Percentiles rank a stretch among this genome's conserved stretches.
phyloP scores from a whole-genome alignment of 2,329 filamentous ascomycete species.

The Ophiosphaerella narmari region DNA sequence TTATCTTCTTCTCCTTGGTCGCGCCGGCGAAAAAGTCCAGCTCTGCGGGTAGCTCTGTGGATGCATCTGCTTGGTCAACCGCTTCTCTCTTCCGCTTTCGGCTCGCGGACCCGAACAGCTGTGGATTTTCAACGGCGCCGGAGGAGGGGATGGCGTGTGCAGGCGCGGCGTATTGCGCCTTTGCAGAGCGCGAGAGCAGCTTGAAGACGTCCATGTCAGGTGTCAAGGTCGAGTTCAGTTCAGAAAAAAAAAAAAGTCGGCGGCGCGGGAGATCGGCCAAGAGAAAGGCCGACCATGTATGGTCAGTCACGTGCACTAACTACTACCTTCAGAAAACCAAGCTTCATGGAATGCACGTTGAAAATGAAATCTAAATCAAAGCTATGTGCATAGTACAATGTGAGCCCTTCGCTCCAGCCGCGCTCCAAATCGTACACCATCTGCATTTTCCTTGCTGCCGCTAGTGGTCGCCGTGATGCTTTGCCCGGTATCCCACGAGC shows the following conservation, averaged over 20 bases:
- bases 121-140: conserved; percentile 67
- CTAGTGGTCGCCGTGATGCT: conserved; percentile 28
- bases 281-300: conserved; percentile 18
- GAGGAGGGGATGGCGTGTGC: conserved; percentile 64
- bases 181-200: conserved; percentile 72
- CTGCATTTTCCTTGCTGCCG: conserved; percentile 2
- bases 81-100: conserved; percentile 51
- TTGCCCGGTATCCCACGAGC: conserved; percentile 78
- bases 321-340: too few species aligned
- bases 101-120: conserved; percentile 61
- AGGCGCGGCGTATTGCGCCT: conserved; percentile 52
- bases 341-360: conserved; percentile 35
- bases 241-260: conserved; percentile 22
- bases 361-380: conserved; percentile 46
- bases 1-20: conserved; percentile 18
- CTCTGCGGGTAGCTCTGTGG: conserved; percentile 34
- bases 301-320: not conserved
- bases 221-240: not conserved
- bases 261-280: conserved; percentile 21
- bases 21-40: conserved; percentile 51
- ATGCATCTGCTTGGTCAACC: conserved; percentile 4
- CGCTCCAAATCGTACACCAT: conserved; percentile 26
- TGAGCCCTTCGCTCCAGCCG: conserved; percentile 21
- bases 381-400: conserved; percentile 49
- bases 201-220: conserved; percentile 73